Percentiles rank a stretch among this genome's conserved stretches.
Conservation (phyloP, 495 filamentous ascomycete genomes). For the Chlorociboria aeruginascens region DNA sequence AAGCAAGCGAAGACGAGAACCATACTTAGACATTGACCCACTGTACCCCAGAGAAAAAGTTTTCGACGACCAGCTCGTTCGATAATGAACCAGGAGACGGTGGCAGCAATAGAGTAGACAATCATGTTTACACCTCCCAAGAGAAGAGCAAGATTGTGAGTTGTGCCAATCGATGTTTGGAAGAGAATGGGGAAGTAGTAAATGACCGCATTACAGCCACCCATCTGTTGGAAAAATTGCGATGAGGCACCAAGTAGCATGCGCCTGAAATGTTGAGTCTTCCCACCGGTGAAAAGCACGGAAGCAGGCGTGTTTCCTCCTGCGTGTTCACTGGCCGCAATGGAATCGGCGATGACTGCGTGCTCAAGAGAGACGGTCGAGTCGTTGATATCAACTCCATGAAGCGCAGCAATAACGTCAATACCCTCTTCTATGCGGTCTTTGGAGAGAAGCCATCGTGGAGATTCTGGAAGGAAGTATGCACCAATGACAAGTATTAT, state of each 20-base stretch:
- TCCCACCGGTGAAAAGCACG: slow-evolving; percentile 47
- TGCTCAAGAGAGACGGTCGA: slow-evolving; percentile 44
- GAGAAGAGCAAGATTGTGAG: slow-evolving; percentile 49
- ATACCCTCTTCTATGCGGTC: slow-evolving; percentile 57
- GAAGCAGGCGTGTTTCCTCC: slow-evolving; percentile 40
- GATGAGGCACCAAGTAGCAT: slow-evolving; percentile 48
- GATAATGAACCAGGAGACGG: slow-evolving; percentile 71
- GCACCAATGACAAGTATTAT: slow-evolving; percentile 52
- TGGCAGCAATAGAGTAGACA: slow-evolving; percentile 67
- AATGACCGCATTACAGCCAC: slow-evolving; percentile 70
- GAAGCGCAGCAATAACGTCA: slow-evolving; percentile 56
- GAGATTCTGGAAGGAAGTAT: slow-evolving; percentile 61
- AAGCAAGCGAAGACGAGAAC: slow-evolving; percentile 62
- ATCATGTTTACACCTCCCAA: slow-evolving; percentile 73
- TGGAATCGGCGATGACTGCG: slow-evolving; percentile 50
- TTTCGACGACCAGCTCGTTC: slow-evolving; percentile 63
- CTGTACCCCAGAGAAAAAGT: slow-evolving; percentile 54
- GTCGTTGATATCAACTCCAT: slow-evolving; percentile 45
- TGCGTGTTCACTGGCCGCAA: slow-evolving; percentile 48
- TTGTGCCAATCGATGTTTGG: slow-evolving; percentile 45
- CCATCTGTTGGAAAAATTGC: slow-evolving; percentile 72
- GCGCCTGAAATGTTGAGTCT: slow-evolving; percentile 53
- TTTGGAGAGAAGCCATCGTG: slow-evolving; percentile 60
- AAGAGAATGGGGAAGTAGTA: slow-evolving; percentile 78
- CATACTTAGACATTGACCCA: slow-evolving; percentile 63